Percentiles rank a stretch among this genome's conserved stretches.
Conservation (phyloP, 208 protist genomes). For the Naegleria lovaniensis region DNA sequence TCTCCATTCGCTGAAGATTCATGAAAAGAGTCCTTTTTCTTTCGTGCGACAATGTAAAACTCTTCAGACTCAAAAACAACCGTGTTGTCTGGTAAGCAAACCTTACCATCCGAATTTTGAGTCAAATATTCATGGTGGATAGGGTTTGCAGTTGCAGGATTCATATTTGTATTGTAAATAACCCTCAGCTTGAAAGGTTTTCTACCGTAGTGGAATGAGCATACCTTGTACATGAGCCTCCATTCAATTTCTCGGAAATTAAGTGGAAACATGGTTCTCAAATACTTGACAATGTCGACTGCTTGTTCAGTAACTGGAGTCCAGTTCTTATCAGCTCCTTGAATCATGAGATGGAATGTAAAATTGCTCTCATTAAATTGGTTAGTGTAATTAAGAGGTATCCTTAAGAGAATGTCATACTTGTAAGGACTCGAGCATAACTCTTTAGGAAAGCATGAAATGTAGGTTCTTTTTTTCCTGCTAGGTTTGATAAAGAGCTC, state of each 20-base stretch:
- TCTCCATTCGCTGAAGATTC: not conserved
- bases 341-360: not conserved
- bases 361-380: conserved; percentile 22
- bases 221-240: conserved; percentile 19
- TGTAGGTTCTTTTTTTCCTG: conserved; percentile 14
- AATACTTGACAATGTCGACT: conserved; percentile 17
- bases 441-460: conserved; percentile 5
- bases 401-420: conserved; percentile 21
- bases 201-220: conserved; percentile 14
- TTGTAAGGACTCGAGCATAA: conserved; percentile 4
- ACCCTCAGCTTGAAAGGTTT: conserved; percentile 18
- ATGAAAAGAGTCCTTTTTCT: conserved; percentile 19
- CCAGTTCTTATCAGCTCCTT: not conserved
- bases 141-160: not conserved
- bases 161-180: conserved; percentile 1
- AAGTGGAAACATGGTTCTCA: conserved; percentile 21
- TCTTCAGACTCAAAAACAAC: not conserved
- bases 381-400: not conserved
- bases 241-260: conserved; percentile 24
- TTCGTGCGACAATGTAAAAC: not conserved
- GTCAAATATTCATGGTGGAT: no score
- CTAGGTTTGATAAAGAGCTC: conserved; percentile 27
- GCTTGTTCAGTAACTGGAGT: not conserved
- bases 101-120: not conserved
- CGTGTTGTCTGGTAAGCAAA: not conserved